phyloP scores from a whole-genome alignment of 345 rosid species.

The Geranium brycei region DNA sequence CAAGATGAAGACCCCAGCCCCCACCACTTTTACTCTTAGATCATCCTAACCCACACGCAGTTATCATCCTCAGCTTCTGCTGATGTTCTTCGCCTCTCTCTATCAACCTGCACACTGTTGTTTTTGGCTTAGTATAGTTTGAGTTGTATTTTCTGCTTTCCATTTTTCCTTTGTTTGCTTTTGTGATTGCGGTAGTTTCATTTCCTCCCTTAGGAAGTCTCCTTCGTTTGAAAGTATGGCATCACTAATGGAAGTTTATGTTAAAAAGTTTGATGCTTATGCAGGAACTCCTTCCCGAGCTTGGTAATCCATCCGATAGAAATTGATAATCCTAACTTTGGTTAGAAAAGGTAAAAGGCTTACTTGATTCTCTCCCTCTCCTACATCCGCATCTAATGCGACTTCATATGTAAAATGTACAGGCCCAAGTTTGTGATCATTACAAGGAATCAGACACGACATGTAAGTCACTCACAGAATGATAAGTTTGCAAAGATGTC shows the following conservation, averaged over 20 bases:
- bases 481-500: not conserved
- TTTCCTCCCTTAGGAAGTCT: too few relatives aligned
- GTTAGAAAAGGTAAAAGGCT: conserved; percentile 22
- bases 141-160: too few relatives aligned
- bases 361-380: not conserved
- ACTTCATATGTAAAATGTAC: not conserved
- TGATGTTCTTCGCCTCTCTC: too few relatives aligned
- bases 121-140: too few relatives aligned
- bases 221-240: not conserved
- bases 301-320: conserved; percentile 53
- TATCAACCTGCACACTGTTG: too few relatives aligned
- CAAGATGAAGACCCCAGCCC: too few relatives aligned
- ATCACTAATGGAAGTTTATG: conserved; percentile 10
- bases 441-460: not conserved
- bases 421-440: conserved; percentile 6
- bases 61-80: too few relatives aligned
- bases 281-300: conserved; percentile 57
- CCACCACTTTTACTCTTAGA: too few relatives aligned
- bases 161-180: too few relatives aligned
- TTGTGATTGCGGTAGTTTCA: too few relatives aligned
- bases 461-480: not conserved
- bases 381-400: too few relatives aligned
- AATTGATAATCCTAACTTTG: conserved; percentile 37
- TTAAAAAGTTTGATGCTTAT: conserved; percentile 10
- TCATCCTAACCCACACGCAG: too few relatives aligned